A percentile compares a stretch with the other conserved stretches of the same genome.
Conservation (phyloP, 192 early-diverging fungal species). For the Entomortierella parvispora region DNA sequence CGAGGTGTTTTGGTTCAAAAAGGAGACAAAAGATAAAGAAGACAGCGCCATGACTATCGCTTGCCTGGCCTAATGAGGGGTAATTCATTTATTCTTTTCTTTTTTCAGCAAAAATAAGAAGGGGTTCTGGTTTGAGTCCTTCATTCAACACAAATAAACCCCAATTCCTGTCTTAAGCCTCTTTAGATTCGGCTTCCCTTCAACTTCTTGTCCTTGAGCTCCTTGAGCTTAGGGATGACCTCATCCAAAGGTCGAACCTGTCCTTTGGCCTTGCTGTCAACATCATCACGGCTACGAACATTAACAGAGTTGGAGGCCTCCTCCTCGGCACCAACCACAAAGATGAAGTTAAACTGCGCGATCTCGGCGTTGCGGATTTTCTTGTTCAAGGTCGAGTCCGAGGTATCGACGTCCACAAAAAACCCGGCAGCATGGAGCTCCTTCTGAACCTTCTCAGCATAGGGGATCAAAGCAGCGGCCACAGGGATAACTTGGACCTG, state of each 20-base stretch:
- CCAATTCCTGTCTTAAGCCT: too few species aligned
- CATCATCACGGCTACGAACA: conserved; percentile 88
- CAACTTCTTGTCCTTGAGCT: conserved; percentile 72
- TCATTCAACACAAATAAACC: too few species aligned
- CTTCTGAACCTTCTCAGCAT: conserved; percentile 82
- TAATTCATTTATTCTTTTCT: too few species aligned
- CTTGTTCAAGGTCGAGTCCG: conserved; percentile 92
- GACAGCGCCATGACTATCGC: too few species aligned
- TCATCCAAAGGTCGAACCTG: conserved; percentile 78
- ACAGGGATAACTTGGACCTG: conserved; percentile 94
- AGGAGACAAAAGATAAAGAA: conserved; percentile 12
- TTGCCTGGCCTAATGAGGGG: too few species aligned
- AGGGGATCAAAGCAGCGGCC: conserved; percentile 77
- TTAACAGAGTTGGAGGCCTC: conserved; percentile 82
- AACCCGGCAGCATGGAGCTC: conserved; percentile 78
- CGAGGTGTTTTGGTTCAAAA: conserved; percentile 62
- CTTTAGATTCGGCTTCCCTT: conserved; percentile 68
- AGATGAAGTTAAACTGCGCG: conserved; percentile 96
- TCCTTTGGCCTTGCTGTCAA: conserved; percentile 83
- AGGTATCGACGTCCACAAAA: conserved; percentile 86
- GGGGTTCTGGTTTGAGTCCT: too few species aligned
- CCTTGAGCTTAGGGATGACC: conserved; percentile 74
- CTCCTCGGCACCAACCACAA: conserved; percentile 92
- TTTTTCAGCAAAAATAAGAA: too few species aligned
- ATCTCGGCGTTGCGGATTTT: conserved; percentile 98